These are phyloP conservation scores for Xylaria venustula DNA, from an alignment of 495 filamentous ascomycete genomes.

Conservation along the genomic window DNA sequence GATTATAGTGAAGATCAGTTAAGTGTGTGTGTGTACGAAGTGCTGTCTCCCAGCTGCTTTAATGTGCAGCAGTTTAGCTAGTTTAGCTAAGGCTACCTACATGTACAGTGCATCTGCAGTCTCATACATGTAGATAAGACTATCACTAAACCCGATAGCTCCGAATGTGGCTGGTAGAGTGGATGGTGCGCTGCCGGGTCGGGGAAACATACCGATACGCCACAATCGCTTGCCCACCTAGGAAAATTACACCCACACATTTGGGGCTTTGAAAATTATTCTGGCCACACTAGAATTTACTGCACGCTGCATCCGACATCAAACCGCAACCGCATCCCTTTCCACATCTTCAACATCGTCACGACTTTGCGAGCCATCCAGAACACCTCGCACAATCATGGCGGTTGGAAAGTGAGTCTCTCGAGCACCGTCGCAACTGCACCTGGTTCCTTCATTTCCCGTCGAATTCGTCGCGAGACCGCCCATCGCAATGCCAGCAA, in stretches of 20 bases:
- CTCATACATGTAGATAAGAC: too few species aligned
- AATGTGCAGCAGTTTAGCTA: neutral
- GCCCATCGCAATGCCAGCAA: conserved; percentile 11
- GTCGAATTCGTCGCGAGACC: conserved; percentile 19
- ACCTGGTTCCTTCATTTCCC: conserved; percentile 11
- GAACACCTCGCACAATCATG: conserved; percentile 68
- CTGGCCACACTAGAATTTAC: conserved; percentile 33
- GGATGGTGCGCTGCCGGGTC: conserved; percentile 8
- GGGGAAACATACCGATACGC: neutral
- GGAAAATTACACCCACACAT: conserved; percentile 29
- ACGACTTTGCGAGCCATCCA: conserved; percentile 29
- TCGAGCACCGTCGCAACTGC: conserved; percentile 18
- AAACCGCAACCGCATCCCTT: conserved; percentile 26
- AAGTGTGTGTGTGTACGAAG: too few species aligned
- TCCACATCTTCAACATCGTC: conserved; percentile 27
- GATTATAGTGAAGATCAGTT: too few species aligned
- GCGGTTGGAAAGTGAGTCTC: conserved; percentile 84
- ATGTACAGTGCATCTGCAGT: too few species aligned
- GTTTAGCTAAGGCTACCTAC: neutral
- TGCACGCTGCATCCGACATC: conserved; percentile 26
- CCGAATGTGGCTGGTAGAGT: conserved; percentile 2
- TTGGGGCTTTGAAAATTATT: conserved; percentile 30
- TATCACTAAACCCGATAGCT: neutral
- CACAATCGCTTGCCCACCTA: conserved; percentile 22
- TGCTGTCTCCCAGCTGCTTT: too few species aligned